Evolutionary conservation across 2,329 filamentous ascomycete genomes (phyloP).

Genomic region (Hypoxylon sp.): DNA sequence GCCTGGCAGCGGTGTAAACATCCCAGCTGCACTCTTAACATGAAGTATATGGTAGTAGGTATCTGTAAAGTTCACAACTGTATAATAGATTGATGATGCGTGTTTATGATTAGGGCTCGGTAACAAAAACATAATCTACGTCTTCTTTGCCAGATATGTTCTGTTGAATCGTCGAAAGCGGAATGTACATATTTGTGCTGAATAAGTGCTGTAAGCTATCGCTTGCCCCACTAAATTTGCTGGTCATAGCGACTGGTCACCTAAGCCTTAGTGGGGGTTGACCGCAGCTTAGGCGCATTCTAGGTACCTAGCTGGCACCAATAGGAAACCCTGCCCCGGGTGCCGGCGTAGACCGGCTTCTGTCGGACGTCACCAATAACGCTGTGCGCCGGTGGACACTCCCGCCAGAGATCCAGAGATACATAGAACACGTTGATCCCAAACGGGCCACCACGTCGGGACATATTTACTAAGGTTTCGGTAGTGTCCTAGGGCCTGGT

Average conservation of each 20-base stretch:
- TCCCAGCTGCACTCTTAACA: no score
- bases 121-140: no score
- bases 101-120: no score
- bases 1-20: no score
- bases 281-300: neutral
- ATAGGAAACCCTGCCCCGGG: conserved; percentile 37
- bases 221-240: neutral
- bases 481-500: neutral
- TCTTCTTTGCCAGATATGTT: no score
- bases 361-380: conserved; percentile 39
- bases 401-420: conserved; percentile 30
- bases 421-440: conserved; percentile 8
- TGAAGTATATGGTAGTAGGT: no score
- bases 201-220: neutral
- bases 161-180: no score
- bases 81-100: no score
- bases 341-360: conserved; percentile 47
- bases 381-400: conserved; percentile 42
- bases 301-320: conserved; percentile 17
- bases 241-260: conserved; percentile 11
- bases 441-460: conserved; percentile 24
- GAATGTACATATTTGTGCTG: no score
- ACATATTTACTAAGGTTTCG: conserved; percentile 8
- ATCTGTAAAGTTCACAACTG: no score
- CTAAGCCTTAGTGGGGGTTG: conserved; percentile 12